phyloP scores from a whole-genome alignment of 441 rosid species.

The Pelargonium cotyledonis region DNA sequence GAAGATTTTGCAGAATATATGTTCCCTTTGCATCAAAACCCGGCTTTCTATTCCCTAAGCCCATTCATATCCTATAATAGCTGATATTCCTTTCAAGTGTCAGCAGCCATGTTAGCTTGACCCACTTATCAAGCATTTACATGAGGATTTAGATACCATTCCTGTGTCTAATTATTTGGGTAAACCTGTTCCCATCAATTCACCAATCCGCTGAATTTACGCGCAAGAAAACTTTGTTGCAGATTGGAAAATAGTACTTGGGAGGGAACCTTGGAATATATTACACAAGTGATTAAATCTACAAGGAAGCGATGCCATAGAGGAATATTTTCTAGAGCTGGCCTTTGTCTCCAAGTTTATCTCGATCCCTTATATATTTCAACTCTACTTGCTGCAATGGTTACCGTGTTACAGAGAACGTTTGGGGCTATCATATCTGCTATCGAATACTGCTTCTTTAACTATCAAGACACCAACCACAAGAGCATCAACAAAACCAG shows the following conservation, averaged over 20 bases:
- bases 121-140: slow-evolving; percentile 24
- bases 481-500: slow-evolving; percentile 26
- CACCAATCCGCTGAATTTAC: slow-evolving; percentile 15
- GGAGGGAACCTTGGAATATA: slow-evolving; percentile 34
- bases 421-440: slow-evolving; percentile 49
- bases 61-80: slow-evolving; percentile 18
- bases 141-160: slow-evolving; percentile 34
- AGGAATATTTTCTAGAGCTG: slow-evolving; percentile 50
- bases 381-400: slow-evolving; percentile 26
- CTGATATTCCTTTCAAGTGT: slow-evolving; percentile 29
- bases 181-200: not conserved
- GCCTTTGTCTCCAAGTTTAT: slow-evolving; percentile 15
- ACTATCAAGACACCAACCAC: slow-evolving; percentile 31
- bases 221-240: slow-evolving; percentile 21
- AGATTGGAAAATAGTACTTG: slow-evolving; percentile 9
- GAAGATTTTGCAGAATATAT: slow-evolving; percentile 37
- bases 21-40: slow-evolving; percentile 37
- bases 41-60: slow-evolving; percentile 21
- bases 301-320: slow-evolving; percentile 36
- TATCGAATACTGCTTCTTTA: slow-evolving; percentile 49
- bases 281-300: slow-evolving; percentile 16
- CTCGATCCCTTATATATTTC: slow-evolving; percentile 19
- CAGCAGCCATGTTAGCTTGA: slow-evolving; percentile 29
- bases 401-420: slow-evolving; percentile 38
- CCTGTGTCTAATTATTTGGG: slow-evolving; percentile 19